Base-by-base conservation (phyloP, 208 protist species). In the Trypanosoma avium region DNA sequence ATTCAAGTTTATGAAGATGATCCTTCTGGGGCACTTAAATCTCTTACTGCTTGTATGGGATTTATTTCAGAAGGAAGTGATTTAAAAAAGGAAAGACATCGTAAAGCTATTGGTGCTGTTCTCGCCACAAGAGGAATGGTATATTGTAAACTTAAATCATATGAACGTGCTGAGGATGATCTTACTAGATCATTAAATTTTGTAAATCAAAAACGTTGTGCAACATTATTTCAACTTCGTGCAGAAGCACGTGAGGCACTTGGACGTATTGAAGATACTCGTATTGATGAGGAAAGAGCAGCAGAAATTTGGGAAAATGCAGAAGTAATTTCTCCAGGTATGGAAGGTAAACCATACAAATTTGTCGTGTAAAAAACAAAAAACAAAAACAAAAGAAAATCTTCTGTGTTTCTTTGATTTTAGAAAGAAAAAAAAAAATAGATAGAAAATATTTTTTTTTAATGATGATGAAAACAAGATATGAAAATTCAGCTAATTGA, bases 1-100 rank as follows among this genome's bases (percentile, higher is more conserved):
- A 91, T 95, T 49, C 84, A 92, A 43, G 86, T 93, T 24, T 93
- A 93, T 78, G 83, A 95, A 53, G 86, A 92, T 68, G 86, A 95
- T 70, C 81, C 83, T 5, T 77, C 85, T 24, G 85, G 84, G n/a
- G 85, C 89, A 10, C 80, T 95, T 32, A 95, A 95, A 80, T 92
- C 89, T 3, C 75, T 95, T 17, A 88, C 81, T 3, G 84, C 83
- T 0, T 79, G 79, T 68, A 80, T 90, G 70, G 71, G 71, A 45
- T 76, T 92, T 38, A 88, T 95, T 35, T 67, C 64, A 19, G 89
- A 92, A 60, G 86, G 84, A 1, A 81, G 71, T 0, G 67, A 91
- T 64, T 48, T 95, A 42, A 71, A 73, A 26, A 77, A 82, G 32
- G 81, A 88, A 55, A 72, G 89, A 15, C 86, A 95, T 54, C 82